These are phyloP conservation scores for Groenewaldozyma auringiensis DNA, from an alignment of 1,139 yeast genomes.

Conservation along the genomic window DNA sequence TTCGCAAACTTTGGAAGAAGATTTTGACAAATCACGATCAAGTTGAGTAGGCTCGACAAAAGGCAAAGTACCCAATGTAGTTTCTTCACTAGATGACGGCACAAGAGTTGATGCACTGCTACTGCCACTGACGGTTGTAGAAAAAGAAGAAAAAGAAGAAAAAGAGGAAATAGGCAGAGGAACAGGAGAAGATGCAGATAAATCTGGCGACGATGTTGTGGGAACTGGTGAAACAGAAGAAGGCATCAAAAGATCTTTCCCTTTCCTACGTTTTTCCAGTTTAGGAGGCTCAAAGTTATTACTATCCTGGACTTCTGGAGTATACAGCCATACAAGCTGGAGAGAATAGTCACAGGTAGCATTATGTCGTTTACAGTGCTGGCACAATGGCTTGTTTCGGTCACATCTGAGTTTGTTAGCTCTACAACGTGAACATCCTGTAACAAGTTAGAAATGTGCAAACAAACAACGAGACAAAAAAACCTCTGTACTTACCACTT, in stretches of 20 bases:
- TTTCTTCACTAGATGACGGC: background rate
- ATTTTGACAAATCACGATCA: too few relatives aligned
- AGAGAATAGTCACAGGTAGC: conserved; percentile 2
- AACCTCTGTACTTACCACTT: too few relatives aligned
- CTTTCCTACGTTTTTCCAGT: conserved; percentile 2
- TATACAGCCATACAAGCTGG: conserved; percentile 5
- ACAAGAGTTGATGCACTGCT: background rate
- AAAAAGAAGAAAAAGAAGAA: too few relatives aligned
- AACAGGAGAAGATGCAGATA: background rate
- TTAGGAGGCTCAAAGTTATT: conserved; percentile 4
- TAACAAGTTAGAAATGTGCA: background rate
- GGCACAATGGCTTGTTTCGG: conserved; percentile 5
- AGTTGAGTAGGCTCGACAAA: too few relatives aligned
- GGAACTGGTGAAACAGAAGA: background rate
- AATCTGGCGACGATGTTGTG: background rate
- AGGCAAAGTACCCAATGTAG: too few relatives aligned
- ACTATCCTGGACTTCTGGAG: conserved; percentile 5
- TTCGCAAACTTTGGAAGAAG: too few relatives aligned
- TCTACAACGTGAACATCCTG: conserved; percentile 8
- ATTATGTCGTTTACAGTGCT: conserved; percentile 1
- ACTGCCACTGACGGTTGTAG: background rate
- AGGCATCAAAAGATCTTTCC: too few relatives aligned
- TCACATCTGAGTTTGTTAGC: conserved; percentile 5
- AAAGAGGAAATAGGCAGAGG: background rate
- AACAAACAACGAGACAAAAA: too few relatives aligned